A percentile compares a stretch with the other conserved stretches of the same genome.
These are phyloP conservation scores for Oropetium thomaeum DNA, from an alignment of 176 grass and related monocot species.

Conservation along the genomic window DNA sequence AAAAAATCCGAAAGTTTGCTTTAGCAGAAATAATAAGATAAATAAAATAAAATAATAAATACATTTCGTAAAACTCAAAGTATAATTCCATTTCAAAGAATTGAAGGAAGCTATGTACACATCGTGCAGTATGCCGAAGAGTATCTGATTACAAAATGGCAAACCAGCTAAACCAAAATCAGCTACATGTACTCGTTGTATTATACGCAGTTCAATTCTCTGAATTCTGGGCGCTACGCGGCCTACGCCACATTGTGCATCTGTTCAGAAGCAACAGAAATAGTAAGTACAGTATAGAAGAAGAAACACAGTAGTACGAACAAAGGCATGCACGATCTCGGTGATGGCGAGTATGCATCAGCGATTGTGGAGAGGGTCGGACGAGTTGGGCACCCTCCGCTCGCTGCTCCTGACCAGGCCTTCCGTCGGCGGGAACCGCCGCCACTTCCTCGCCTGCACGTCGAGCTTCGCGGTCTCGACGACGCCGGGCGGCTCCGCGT, in stretches of 20 bases:
- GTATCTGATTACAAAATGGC: conserved; percentile 29
- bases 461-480: conserved; percentile 19
- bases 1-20: too few species aligned
- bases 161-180: conserved; percentile 24
- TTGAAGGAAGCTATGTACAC: background rate
- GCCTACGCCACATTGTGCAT: conserved; percentile 24
- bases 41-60: background rate
- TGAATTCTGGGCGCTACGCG: background rate
- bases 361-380: conserved; percentile 89
- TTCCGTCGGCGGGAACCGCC: conserved; percentile 44
- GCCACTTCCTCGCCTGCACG: conserved; percentile 39
- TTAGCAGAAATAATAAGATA: background rate
- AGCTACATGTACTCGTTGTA: conserved; percentile 27
- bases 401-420: conserved; percentile 59
- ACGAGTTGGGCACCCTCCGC: conserved; percentile 71
- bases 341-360: conserved; percentile 6
- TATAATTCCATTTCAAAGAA: background rate
- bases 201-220: conserved; percentile 24
- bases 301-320: background rate
- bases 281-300: too few species aligned
- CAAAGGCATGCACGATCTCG: background rate
- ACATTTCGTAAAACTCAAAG: too few species aligned
- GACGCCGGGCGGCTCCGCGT: background rate
- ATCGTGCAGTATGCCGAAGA: background rate
- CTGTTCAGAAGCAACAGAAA: background rate